Base-by-base conservation (phyloP, 495 filamentous ascomycete species). In the Penicillium herquei region DNA sequence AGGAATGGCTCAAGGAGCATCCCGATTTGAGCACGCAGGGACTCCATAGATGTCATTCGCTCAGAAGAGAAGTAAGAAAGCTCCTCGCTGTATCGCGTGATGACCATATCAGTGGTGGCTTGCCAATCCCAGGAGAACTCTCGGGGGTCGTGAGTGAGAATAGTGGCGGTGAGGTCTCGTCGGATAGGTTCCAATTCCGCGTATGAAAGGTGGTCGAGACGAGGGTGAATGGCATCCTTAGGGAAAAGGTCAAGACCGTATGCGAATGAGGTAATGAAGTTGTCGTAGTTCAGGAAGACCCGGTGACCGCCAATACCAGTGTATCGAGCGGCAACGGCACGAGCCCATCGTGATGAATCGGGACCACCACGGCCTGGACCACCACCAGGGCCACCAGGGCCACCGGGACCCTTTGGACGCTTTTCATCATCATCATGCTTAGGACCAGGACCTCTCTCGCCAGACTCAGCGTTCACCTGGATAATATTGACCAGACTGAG, bases 241-340 rank as follows among this genome's bases (percentile, higher is more conserved):
- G 56, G 54, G 59, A 81, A 82, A n/a, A 87, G 55, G 54, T 86
- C 79, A 33, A 83, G 46, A 6, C 70, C 73, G 56, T 84, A 81
- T 39, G 73, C 76, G 55, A 79, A 84, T 1, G 78, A 82, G 0
- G 80, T 82, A 12, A 87, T 79, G 66, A 88, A 83, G 47, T 76
- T 64, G 0, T 83, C 81, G 54, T 82, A 87, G 65, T 88, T 82
- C 33, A 88, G 51, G n/a, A 39, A 48, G 0, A 83, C 79, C 35
- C 85, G 70, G 6, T 68, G 64, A 0, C 77, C 78, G 0, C 81
- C 81, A 43, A 89, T 84, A 0, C 80, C 81, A 21, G 80, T 53
- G 62, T 86, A 89, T n/a, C 85, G 76, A 39, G 76, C 68, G 0
- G 78, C 67, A 1, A 84, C 70, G 0, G 80, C 76, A 35, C 67